Percentiles rank a stretch among this genome's conserved stretches.
These are phyloP conservation scores for Aspergillus hortae DNA, from an alignment of 2,329 filamentous ascomycete genomes.

Conservation along the genomic window DNA sequence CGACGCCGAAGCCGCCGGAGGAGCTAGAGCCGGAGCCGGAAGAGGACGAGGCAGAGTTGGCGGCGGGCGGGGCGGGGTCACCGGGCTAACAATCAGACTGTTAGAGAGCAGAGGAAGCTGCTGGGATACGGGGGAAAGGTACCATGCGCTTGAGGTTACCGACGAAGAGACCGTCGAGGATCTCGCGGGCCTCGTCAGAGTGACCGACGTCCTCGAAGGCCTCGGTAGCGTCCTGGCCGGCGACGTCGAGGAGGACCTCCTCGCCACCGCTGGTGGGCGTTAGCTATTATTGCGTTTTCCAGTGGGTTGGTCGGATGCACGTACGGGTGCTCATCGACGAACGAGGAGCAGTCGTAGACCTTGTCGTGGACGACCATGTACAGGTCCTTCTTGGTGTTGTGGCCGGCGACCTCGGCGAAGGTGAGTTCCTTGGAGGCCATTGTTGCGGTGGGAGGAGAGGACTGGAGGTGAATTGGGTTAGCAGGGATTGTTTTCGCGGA, in stretches of 20 bases:
- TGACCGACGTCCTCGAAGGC: slow-evolving; percentile 99
- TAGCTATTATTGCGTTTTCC: not conserved
- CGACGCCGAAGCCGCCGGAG: slow-evolving; percentile 61
- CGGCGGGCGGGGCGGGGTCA: slow-evolving; percentile 69
- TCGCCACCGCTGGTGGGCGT: slow-evolving; percentile 74
- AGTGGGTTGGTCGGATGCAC: slow-evolving; percentile 29
- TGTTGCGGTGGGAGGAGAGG: slow-evolving; percentile 36
- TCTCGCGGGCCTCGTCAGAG: slow-evolving; percentile 96
- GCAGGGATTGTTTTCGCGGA: not conserved
- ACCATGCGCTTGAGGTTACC: slow-evolving; percentile 79
- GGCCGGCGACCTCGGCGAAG: slow-evolving; percentile 75
- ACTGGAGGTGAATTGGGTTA: slow-evolving; percentile 2
- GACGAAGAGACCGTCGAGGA: slow-evolving; percentile 72
- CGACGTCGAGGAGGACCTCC: slow-evolving; percentile 95
- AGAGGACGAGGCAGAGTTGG: slow-evolving; percentile 48
- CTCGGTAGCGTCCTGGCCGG: slow-evolving; percentile 92
- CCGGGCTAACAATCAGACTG: slow-evolving; percentile 51
- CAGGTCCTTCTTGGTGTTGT: slow-evolving; percentile 89
- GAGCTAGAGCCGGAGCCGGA: slow-evolving; percentile 25
- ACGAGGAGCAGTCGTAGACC: slow-evolving; percentile 85
- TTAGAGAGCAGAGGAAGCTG: not conserved
- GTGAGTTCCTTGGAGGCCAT: slow-evolving; percentile 62
- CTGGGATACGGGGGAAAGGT: slow-evolving; percentile 23
- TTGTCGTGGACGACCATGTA: slow-evolving; percentile 93
- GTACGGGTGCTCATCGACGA: slow-evolving; percentile 95